These are phyloP conservation scores for Pythium oligandrum DNA, from an alignment of 352 stramenopile genomes.

Conservation along the genomic window DNA sequence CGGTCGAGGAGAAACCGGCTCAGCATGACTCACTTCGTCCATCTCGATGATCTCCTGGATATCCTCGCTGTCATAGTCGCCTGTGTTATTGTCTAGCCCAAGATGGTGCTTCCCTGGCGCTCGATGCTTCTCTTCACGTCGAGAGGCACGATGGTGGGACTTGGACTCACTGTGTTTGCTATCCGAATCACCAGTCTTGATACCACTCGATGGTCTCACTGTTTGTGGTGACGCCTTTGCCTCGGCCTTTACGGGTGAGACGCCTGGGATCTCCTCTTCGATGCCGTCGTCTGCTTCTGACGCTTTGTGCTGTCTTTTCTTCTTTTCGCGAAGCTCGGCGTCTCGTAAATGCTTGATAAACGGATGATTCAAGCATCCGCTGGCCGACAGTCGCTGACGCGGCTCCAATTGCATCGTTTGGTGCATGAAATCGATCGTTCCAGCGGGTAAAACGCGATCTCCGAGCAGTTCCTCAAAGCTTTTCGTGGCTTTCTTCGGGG, in stretches of 20 bases:
- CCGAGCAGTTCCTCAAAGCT: slow-evolving; percentile 43
- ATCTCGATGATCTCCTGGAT: slow-evolving; percentile 82
- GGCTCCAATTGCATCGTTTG: slow-evolving; percentile 63
- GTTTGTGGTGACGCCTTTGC: slow-evolving; percentile 1
- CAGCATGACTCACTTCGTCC: slow-evolving; percentile 26
- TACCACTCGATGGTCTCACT: too few relatives aligned
- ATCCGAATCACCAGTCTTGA: too few relatives aligned
- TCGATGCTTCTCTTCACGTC: background rate
- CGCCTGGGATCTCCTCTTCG: slow-evolving; percentile 69
- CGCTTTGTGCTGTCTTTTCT: slow-evolving; percentile 7
- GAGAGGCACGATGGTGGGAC: too few relatives aligned
- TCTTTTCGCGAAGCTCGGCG: slow-evolving; percentile 34
- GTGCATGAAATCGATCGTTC: slow-evolving; percentile 62
- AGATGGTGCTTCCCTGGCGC: slow-evolving; percentile 11
- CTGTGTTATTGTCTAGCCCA: slow-evolving; percentile 5
- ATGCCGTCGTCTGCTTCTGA: slow-evolving; percentile 72
- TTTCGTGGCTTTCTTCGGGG: slow-evolving; percentile 32
- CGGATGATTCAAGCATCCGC: slow-evolving; percentile 45
- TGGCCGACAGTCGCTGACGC: slow-evolving; percentile 42
- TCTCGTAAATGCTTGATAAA: slow-evolving; percentile 55
- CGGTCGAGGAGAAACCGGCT: slow-evolving; percentile 8
- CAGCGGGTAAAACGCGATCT: slow-evolving; percentile 36
- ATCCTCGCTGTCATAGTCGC: slow-evolving; percentile 46
- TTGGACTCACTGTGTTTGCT: too few relatives aligned
- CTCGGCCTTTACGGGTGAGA: too few relatives aligned